Evolutionary conservation across 495 filamentous ascomycete genomes (phyloP), one percentile per base, ranked within the genome.

Genomic region (Penicillium ucsense): DNA sequence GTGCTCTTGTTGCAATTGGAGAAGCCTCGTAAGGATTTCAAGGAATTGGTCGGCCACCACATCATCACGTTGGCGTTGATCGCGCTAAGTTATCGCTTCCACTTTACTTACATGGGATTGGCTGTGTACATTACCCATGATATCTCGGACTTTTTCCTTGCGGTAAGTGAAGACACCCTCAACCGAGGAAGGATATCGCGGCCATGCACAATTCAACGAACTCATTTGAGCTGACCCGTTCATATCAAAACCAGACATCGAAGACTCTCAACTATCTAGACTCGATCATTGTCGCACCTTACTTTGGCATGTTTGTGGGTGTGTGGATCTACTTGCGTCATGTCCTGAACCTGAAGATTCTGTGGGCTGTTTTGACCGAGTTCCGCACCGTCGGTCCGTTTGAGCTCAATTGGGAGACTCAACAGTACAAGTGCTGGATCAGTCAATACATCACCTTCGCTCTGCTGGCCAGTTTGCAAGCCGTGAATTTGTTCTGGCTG

Each of bases 91-190:
- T 98, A 98, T 65, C 84, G 90, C 31, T 98, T 95, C 74, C 94
- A 98, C 66, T 98, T 98, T 66, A 92, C 92, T 6, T 90, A 94
- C 64, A 94, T 98, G 71, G 92, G 92, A n/a, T 61, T 98, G 35
- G 90, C 88, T 31, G 91, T 98, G 6, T 98, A 95, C 63, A 89
- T 96, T 50, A 97, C 92, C 20, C 89, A 95, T 59, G 92, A 98
- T 55, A 86, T 97, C 51, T 86, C 81, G 45, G 92, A 98, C 60
- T 95, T 97, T 67, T 98, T 98, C 80, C 75, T 98, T 10, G 94
- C 94, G 20, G 88, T 92, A 81, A 66, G 86, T 57, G 7, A 20
- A 1, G 20, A 20, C 20, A 20, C 20, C 2, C 20, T 20, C 20
- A 20, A 20, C 20, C 20, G 20, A 20, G 20, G 20, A 20, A 20